Evolutionary conservation across 2,329 filamentous ascomycete species (phyloP).

Genomic region (Aspergillus udagawae): DNA sequence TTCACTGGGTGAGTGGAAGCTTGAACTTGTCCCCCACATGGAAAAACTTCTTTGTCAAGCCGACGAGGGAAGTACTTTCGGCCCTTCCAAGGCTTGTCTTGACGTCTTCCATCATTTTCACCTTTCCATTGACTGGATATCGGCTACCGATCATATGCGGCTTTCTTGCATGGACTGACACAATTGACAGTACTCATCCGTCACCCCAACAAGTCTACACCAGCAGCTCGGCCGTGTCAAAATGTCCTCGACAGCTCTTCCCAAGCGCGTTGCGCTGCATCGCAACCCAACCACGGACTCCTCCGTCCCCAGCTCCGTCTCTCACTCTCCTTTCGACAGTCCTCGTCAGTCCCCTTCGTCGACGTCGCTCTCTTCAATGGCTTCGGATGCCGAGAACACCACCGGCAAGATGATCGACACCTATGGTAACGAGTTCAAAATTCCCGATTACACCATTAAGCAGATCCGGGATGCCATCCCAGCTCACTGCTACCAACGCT

Average conservation of each 20-base stretch:
- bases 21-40: neutral
- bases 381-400: slow-evolving; percentile 59
- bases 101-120: neutral
- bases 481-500: slow-evolving; percentile 93
- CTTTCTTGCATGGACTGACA: neutral
- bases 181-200: neutral
- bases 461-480: slow-evolving; percentile 95
- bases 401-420: slow-evolving; percentile 70
- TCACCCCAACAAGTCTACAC: neutral
- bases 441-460: slow-evolving; percentile 96
- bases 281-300: slow-evolving; percentile 53
- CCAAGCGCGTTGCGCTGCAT: slow-evolving; percentile 46
- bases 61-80: neutral
- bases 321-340: slow-evolving; percentile 56
- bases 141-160: too few species aligned
- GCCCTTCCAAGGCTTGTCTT: neutral
- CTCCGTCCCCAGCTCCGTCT: slow-evolving; percentile 52
- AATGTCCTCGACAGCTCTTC: slow-evolving; percentile 51
- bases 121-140: neutral
- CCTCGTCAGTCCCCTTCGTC: slow-evolving; percentile 68
- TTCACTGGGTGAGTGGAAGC: slow-evolving; percentile 1
- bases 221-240: neutral
- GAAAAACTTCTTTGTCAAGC: neutral
- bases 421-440: slow-evolving; percentile 89
- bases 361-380: slow-evolving; percentile 88